A percentile compares a stretch with the other conserved stretches of the same genome.
Conservation (phyloP, 2,329 filamentous ascomycete species). For the Cladosporium sp. region DNA sequence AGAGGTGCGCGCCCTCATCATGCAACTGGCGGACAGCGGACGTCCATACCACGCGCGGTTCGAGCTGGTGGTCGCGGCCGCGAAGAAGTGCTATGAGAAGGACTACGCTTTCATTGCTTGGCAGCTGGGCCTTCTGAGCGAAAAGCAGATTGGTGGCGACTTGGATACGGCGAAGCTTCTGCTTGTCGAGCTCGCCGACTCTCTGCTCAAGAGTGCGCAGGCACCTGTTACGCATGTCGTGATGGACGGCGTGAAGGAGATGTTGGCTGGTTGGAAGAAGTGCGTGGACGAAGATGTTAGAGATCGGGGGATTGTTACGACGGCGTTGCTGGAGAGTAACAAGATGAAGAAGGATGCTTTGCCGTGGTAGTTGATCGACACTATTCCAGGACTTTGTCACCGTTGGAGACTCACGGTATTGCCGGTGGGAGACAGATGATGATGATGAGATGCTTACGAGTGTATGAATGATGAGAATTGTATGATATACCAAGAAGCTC, state of each 20-base stretch:
- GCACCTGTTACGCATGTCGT: background rate
- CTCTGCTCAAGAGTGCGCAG: background rate
- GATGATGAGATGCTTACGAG: too few species aligned
- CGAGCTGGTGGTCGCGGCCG: background rate
- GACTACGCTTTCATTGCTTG: background rate
- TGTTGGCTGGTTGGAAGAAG: background rate
- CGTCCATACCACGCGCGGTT: slow-evolving; percentile 4
- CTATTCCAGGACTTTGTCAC: too few species aligned
- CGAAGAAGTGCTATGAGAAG: slow-evolving; percentile 9
- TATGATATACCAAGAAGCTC: too few species aligned
- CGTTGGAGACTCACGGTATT: too few species aligned
- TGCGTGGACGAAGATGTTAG: slow-evolving; percentile 1
- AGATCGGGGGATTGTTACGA: background rate
- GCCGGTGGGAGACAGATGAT: too few species aligned
- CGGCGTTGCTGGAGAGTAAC: background rate
- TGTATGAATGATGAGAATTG: too few species aligned
- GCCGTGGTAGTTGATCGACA: background rate
- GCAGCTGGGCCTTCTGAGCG: background rate
- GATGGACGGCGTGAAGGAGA: background rate
- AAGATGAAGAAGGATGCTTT: background rate
- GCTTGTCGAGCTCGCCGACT: background rate
- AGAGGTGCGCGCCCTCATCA: background rate
- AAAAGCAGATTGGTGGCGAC: background rate
- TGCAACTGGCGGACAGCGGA: background rate
- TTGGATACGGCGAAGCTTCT: background rate